A percentile compares a stretch with the other conserved stretches of the same genome.
These are phyloP conservation scores for Eucalyptus cladocalyx DNA, from an alignment of 345 rosid genomes.

Conservation along the genomic window DNA sequence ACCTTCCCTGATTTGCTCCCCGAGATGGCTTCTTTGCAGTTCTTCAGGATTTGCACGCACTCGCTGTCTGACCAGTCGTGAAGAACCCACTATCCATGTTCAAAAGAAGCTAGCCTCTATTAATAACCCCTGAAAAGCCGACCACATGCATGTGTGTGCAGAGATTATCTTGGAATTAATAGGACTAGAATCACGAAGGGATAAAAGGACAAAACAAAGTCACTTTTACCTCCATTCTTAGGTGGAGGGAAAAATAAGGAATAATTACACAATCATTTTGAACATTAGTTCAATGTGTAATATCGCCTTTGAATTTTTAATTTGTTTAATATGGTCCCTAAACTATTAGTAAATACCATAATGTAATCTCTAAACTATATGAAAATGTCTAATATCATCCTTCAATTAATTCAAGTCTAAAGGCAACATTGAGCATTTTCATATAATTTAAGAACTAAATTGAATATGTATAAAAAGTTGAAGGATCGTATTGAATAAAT, in stretches of 20 bases:
- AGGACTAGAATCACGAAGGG: neutral
- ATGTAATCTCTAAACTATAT: too few relatives aligned
- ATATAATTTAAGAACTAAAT: too few relatives aligned
- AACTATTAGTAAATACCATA: too few relatives aligned
- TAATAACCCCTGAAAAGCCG: neutral
- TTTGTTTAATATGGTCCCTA: fast-evolving
- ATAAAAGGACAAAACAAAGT: too few relatives aligned
- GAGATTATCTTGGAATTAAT: neutral
- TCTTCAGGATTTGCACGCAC: conserved; percentile 48
- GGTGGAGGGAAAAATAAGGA: neutral
- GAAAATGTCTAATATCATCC: too few relatives aligned
- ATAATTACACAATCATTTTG: too few relatives aligned
- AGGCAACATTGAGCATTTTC: neutral
- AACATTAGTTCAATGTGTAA: fast-evolving
- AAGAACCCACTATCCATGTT: conserved; percentile 33
- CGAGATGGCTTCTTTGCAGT: conserved; percentile 50
- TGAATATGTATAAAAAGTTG: too few relatives aligned
- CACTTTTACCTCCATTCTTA: neutral
- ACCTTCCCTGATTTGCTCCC: conserved; percentile 34
- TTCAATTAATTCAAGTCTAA: neutral
- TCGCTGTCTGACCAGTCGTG: conserved; percentile 70
- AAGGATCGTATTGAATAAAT: too few relatives aligned
- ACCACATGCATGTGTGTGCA: neutral
- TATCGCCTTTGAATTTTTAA: too few relatives aligned
- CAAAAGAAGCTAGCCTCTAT: neutral